Conservation (phyloP, 108 stramenopile species). For the Nitzschia sp. region DNA sequence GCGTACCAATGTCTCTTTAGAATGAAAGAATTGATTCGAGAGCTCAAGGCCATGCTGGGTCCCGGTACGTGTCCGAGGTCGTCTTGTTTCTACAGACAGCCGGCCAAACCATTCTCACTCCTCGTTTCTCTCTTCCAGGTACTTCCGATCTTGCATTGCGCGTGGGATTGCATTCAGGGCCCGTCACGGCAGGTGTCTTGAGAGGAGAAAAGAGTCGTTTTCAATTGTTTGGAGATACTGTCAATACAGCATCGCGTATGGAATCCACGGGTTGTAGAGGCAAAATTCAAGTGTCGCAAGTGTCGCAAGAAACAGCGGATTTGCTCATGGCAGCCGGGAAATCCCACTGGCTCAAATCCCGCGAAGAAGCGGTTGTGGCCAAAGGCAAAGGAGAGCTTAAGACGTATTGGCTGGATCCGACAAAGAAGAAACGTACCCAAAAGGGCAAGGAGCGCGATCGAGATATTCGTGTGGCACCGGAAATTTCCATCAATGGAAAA, state of each 20-base stretch:
- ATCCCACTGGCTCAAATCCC: conserved; percentile 42
- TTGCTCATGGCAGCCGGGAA: conserved; percentile 42
- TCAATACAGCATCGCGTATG: too few relatives aligned
- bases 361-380: conserved; percentile 44
- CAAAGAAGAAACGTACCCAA: conserved; percentile 17
- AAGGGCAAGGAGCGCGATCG: too few relatives aligned
- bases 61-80: too few relatives aligned
- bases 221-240: conserved; percentile 68
- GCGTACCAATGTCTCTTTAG: conserved; percentile 44
- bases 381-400: conserved; percentile 67
- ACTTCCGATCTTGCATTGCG: conserved; percentile 43
- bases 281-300: conserved; percentile 50
- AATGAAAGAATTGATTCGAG: conserved; percentile 32
- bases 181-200: conserved; percentile 62
- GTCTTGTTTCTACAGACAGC: too few relatives aligned
- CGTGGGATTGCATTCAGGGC: conserved; percentile 56
- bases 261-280: conserved; percentile 47
- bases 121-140: too few relatives aligned
- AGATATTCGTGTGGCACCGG: conserved; percentile 16
- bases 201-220: conserved; percentile 61
- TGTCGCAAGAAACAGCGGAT: conserved; percentile 58
- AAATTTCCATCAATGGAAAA: conserved; percentile 10
- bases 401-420: conserved; percentile 58
- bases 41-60: conserved; percentile 26
- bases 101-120: too few relatives aligned